Evolutionary conservation across 2,329 filamentous ascomycete genomes (phyloP), one percentile per base, ranked within the genome.

Genomic region (Ophidiomyces ophidiicola): DNA sequence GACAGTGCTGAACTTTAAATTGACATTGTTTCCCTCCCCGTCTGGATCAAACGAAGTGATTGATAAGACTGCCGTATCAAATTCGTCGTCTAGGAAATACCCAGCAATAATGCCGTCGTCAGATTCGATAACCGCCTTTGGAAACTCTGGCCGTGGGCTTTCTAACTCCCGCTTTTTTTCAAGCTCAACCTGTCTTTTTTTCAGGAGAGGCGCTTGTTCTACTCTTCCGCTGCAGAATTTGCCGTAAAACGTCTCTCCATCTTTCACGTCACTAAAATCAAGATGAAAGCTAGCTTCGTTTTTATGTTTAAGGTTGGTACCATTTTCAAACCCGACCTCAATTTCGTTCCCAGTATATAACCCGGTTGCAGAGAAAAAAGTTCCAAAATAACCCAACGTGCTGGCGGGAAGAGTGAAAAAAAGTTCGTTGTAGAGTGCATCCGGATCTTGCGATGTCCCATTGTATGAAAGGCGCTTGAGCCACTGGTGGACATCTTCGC

Each of bases 21-120:
- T 30, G n/a, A 14, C 21, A 33, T 39, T 17, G 3, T 53, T 49
- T 8, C 37, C n/a, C 6, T 8, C 11, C 6, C 18, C 29, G 1
- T 3, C 17, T 11, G 31, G 15, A 2, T 18, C 2, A 40, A 69
- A 71, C 5, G 53, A 58, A 1, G 57, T 53, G 6, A 69, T 59
- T 25, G 58, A 60, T 25, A 70, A 55, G 18, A 70, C 59, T 12
- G 64, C 66, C 12, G 64, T 54, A 45, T 69, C 61, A 38, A 57
- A 44, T 17, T 50, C 56, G 2, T 49, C 54, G 20, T 60, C 57
- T 15, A 68, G 53, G 32, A 62, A 66, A 47, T 69, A 70, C 1
- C 67, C 66, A 18, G 58, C 59, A 19, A 66, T 48, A 11, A 56
- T 54, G 4, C 59, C 50, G 19, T 53, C 54, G 1, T 50, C 43